Conservation (phyloP, 2,329 filamentous ascomycete genomes). For the Ophiostoma populinum region DNA sequence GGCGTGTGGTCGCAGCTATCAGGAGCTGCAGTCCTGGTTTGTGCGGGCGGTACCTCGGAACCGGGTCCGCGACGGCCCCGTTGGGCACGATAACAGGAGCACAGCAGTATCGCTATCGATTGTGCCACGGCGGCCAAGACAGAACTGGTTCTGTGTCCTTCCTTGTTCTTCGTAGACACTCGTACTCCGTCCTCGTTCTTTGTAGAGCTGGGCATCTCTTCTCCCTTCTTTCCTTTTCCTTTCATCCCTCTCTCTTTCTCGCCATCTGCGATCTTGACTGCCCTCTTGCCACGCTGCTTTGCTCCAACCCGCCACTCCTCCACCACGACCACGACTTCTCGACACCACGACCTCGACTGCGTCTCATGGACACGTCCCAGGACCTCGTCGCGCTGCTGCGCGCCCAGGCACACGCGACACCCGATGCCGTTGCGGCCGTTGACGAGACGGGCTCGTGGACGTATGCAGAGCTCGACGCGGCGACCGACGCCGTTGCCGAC, state of each 20-base stretch:
- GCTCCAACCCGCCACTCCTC: not conserved
- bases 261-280: not conserved
- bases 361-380: constrained; percentile 47
- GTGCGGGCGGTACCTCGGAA: too few relatives aligned
- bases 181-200: not conserved
- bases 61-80: too few relatives aligned
- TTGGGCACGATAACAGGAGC: too few relatives aligned
- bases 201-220: too few relatives aligned
- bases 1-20: too few relatives aligned
- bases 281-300: not conserved
- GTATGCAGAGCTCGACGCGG: constrained; percentile 53
- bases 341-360: not conserved
- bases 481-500: constrained; percentile 46
- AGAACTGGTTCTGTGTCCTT: too few relatives aligned
- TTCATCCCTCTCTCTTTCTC: not conserved
- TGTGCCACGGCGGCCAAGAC: too few relatives aligned
- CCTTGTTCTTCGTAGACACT: not conserved
- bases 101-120: too few relatives aligned
- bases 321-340: not conserved
- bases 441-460: constrained; percentile 51
- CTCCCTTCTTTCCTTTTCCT: not conserved
- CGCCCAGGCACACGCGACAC: constrained; percentile 50
- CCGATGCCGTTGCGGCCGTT: constrained; percentile 53
- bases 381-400: constrained; percentile 57
- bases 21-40: too few relatives aligned